A percentile compares a stretch with the other conserved stretches of the same genome.
phyloP scores from a whole-genome alignment of 805 yeast genomes.

The Schwanniomyces occidentalis region DNA sequence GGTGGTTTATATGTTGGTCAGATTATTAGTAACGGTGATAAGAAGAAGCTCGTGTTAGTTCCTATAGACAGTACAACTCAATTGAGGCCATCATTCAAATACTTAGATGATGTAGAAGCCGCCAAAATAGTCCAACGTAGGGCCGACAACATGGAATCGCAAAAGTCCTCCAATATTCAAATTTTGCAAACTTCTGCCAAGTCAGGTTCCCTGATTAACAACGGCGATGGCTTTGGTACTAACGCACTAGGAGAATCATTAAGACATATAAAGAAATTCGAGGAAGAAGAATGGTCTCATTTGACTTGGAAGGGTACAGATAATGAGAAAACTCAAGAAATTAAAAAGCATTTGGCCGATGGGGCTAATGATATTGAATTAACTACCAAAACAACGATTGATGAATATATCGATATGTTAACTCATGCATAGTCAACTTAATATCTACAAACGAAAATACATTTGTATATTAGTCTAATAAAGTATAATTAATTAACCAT shows the following conservation, averaged over 20 bases:
- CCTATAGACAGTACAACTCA: slow-evolving; percentile 73
- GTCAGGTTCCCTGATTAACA: slow-evolving; percentile 18
- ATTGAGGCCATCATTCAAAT: slow-evolving; percentile 76
- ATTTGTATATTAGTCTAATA: slow-evolving; percentile 1
- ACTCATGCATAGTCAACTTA: slow-evolving; percentile 9
- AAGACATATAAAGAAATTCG: slow-evolving; percentile 37
- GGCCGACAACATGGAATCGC: slow-evolving; percentile 39
- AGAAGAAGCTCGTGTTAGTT: slow-evolving; percentile 53
- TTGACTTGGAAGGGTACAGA: slow-evolving; percentile 28
- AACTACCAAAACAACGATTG: slow-evolving; percentile 21
- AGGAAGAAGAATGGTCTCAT: slow-evolving; percentile 41
- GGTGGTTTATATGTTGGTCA: slow-evolving; percentile 46
- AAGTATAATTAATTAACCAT: too few species aligned
- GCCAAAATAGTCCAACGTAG: slow-evolving; percentile 40
- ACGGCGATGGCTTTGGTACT: slow-evolving; percentile 25
- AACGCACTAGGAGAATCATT: slow-evolving; percentile 40
- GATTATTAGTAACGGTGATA: slow-evolving; percentile 20
- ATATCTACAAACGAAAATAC: too few species aligned
- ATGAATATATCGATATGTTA: slow-evolving; percentile 25
- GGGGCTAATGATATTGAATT: slow-evolving; percentile 18
- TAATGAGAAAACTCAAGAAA: slow-evolving; percentile 15
- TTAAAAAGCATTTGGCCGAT: slow-evolving; percentile 15
- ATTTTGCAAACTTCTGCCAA: slow-evolving; percentile 44
- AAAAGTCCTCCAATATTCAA: slow-evolving; percentile 34
- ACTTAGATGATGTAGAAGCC: slow-evolving; percentile 63